These are phyloP conservation scores for Pinus taeda DNA, from an alignment of 75 land plant genomes.

Conservation along the genomic window DNA sequence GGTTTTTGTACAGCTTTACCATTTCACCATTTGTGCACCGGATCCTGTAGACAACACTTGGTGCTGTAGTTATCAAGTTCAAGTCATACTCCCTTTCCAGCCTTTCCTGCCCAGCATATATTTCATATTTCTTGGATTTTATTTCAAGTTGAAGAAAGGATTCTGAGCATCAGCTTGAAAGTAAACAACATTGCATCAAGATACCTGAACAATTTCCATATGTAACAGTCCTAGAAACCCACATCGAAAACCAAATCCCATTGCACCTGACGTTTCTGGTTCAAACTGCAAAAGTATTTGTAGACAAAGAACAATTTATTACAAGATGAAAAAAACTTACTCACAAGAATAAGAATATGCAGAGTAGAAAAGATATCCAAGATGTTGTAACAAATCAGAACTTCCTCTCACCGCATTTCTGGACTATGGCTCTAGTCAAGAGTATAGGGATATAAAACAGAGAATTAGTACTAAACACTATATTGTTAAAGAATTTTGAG, in stretches of 20 bases:
- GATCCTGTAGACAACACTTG: constrained; percentile 93
- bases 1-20: constrained; percentile 28
- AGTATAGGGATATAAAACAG: too few relatives aligned
- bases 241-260: constrained; percentile 99
- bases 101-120: constrained; percentile 73
- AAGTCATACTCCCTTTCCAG: constrained; percentile 94
- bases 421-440: too few relatives aligned
- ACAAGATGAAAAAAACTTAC: not conserved
- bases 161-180: not conserved
- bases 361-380: too few relatives aligned
- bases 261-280: constrained; percentile 94
- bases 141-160: not conserved
- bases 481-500: too few relatives aligned
- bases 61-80: constrained; percentile 91
- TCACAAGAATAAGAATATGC: too few relatives aligned
- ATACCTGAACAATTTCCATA: constrained; percentile 98
- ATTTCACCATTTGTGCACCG: constrained; percentile 66
- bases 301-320: not conserved
- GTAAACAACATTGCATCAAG: not conserved
- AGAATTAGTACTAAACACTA: too few relatives aligned
- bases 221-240: constrained; percentile 99
- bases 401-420: too few relatives aligned
- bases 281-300: constrained; percentile 61
- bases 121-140: not conserved
- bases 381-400: too few relatives aligned